A percentile compares a stretch with the other conserved stretches of the same genome.
phyloP scores from a whole-genome alignment of 208 protist species.

The Acanthamoeba sp. region DNA sequence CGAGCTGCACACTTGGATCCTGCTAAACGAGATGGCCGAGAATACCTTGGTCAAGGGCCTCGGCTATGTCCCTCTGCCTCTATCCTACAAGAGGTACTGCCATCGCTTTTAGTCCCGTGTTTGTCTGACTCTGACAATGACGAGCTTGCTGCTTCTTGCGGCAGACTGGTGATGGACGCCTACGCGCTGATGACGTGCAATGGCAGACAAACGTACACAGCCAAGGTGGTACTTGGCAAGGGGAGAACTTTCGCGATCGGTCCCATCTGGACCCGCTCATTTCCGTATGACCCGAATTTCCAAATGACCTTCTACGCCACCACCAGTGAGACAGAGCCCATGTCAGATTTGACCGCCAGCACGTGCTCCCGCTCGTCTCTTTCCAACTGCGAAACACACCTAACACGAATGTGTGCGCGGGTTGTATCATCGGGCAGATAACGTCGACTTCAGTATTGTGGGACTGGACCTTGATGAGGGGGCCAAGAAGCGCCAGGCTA shows the following conservation, averaged over 20 bases:
- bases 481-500: background rate
- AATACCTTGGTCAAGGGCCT: background rate
- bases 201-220: background rate
- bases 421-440: background rate
- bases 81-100: background rate
- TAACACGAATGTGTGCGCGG: background rate
- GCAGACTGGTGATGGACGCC: conserved; percentile 7
- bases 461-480: background rate
- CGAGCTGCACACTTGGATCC: background rate
- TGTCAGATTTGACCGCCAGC: background rate
- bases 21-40: background rate
- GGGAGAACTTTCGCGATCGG: background rate
- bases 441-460: conserved; percentile 2
- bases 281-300: background rate
- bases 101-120: background rate
- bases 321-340: background rate
- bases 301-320: background rate
- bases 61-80: conserved; percentile 7
- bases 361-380: too few relatives aligned
- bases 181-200: background rate
- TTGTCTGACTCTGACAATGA: background rate
- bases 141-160: background rate
- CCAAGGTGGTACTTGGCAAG: background rate
- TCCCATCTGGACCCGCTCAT: background rate
- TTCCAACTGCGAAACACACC: background rate